A percentile compares a stretch with the other conserved stretches of the same genome.
Evolutionary conservation across 495 filamentous ascomycete genomes (phyloP).

Genomic region (Beverwykella pulmonaria): DNA sequence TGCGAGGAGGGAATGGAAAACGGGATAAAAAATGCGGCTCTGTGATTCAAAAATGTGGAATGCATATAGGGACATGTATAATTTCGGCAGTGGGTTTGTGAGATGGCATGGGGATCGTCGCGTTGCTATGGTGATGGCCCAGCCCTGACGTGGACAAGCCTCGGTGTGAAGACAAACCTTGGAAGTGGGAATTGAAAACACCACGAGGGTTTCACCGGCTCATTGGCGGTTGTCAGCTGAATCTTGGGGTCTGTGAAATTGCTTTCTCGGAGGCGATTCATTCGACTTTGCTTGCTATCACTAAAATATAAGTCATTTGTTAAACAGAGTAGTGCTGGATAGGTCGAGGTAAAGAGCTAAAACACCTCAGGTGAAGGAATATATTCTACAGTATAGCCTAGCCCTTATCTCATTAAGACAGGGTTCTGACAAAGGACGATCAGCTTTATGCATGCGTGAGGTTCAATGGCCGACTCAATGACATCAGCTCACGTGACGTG

Average conservation of each 20-base stretch:
- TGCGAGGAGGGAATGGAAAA: neutral
- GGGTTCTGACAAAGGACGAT: too few species aligned
- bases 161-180: conserved; percentile 1
- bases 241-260: neutral
- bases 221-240: neutral
- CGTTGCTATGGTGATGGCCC: conserved; percentile 25
- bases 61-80: conserved; percentile 21
- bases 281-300: too few species aligned
- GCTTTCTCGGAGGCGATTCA: too few species aligned
- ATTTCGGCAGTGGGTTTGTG: conserved; percentile 23
- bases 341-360: too few species aligned
- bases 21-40: conserved; percentile 4
- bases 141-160: conserved; percentile 23
- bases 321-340: too few species aligned
- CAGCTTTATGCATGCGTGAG: too few species aligned
- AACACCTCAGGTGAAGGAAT: too few species aligned
- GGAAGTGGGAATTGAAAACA: conserved; percentile 1
- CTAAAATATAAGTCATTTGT: too few species aligned
- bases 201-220: neutral
- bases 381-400: too few species aligned
- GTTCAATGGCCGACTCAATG: neutral
- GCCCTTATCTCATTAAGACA: too few species aligned
- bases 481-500: neutral
- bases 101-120: neutral
- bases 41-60: neutral